These are phyloP conservation scores for Hordeum marinum DNA, from an alignment of 176 grass and related monocot genomes.

Conservation along the genomic window DNA sequence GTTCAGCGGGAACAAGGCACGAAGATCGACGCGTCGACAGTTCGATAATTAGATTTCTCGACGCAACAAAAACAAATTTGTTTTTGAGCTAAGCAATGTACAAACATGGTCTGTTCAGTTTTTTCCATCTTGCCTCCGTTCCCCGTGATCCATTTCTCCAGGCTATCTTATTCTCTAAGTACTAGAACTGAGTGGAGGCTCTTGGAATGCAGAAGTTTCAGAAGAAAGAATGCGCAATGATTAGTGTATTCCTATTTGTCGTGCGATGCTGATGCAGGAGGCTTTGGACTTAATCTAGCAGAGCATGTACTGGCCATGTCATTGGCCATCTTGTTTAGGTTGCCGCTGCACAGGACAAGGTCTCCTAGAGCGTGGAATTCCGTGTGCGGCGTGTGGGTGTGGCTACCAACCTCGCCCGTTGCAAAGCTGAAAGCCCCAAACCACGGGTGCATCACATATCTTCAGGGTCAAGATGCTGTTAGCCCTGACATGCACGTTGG, in stretches of 20 bases:
- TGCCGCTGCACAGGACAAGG: background rate
- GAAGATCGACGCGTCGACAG: too few relatives aligned
- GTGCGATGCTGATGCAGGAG: background rate
- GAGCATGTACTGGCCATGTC: background rate
- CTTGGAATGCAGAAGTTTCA: background rate
- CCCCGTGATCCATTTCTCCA: background rate
- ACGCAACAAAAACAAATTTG: too few relatives aligned
- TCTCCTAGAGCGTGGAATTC: background rate
- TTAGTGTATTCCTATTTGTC: background rate
- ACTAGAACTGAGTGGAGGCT: background rate
- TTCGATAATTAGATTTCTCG: background rate
- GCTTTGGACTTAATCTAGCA: background rate
- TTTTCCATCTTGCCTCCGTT: too few relatives aligned
- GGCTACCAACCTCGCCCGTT: background rate
- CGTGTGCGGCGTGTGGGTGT: background rate
- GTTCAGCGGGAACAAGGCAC: background rate
- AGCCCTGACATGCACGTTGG: too few relatives aligned
- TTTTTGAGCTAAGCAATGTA: too few relatives aligned
- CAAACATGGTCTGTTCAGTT: too few relatives aligned
- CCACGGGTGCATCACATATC: background rate
- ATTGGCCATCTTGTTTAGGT: slow-evolving; percentile 21
- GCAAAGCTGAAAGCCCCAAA: background rate
- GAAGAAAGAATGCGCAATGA: background rate
- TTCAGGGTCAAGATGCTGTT: background rate
- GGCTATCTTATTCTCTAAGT: background rate